Evolutionary conservation across 176 grass and related monocot species (phyloP).

Genomic region (Triticum monococcum): DNA sequence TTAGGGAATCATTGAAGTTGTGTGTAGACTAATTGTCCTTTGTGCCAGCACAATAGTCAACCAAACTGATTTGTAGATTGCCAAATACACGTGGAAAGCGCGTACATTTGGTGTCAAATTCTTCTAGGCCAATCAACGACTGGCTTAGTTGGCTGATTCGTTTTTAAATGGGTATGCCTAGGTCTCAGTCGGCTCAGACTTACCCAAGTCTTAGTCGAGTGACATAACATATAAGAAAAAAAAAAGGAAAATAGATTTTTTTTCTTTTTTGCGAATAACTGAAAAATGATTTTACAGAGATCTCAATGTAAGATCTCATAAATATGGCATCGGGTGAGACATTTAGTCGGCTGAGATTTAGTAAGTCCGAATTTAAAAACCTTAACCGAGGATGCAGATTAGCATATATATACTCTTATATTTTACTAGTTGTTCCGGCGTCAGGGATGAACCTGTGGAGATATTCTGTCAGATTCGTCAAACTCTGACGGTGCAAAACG

Average conservation of each 20-base stretch:
- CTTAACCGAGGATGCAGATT: neutral
- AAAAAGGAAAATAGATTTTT: too few relatives aligned
- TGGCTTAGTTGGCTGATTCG: neutral
- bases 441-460: neutral
- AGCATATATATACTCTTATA: neutral
- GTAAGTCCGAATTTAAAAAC: neutral
- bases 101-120: neutral
- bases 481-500: neutral
- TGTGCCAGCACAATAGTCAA: constrained; percentile 6
- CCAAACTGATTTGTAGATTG: neutral
- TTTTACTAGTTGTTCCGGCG: neutral
- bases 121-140: neutral
- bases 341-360: too few relatives aligned
- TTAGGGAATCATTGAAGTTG: constrained; percentile 1
- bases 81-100: neutral
- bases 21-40: neutral
- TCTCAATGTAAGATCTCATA: too few relatives aligned
- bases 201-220: too few relatives aligned
- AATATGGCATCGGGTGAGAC: too few relatives aligned
- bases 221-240: too few relatives aligned
- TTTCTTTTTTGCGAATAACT: too few relatives aligned
- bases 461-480: neutral
- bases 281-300: too few relatives aligned
- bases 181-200: too few relatives aligned
- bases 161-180: neutral